A percentile compares a stretch with the other conserved stretches of the same genome.
Conservation (phyloP, 2,329 filamentous ascomycete genomes). For the Diaporthe citriasiana region DNA sequence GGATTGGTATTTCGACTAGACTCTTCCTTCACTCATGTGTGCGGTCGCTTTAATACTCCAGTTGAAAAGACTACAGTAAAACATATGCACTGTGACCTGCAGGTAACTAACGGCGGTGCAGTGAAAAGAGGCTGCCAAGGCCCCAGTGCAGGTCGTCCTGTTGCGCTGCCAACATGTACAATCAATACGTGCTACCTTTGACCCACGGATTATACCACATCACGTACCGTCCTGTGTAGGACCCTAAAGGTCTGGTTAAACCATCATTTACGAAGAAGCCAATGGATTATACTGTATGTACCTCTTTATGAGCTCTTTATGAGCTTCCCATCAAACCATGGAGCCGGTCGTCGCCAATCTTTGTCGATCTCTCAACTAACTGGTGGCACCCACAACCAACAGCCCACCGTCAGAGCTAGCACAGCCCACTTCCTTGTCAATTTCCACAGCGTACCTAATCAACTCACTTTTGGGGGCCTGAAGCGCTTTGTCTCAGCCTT, state of each 20-base stretch:
- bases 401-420: constrained; percentile 5
- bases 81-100: background rate
- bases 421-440: constrained; percentile 26
- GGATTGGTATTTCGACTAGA: constrained; percentile 14
- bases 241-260: background rate
- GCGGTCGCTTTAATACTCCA: background rate
- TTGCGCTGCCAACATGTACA: background rate
- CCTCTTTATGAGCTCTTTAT: background rate
- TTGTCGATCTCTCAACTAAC: constrained; percentile 16
- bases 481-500: constrained; percentile 39
- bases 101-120: background rate
- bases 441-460: constrained; percentile 24
- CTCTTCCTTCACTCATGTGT: background rate
- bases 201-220: background rate
- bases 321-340: background rate
- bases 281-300: background rate
- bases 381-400: background rate
- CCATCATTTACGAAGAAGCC: background rate
- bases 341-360: background rate
- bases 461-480: constrained; percentile 34
- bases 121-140: too few species aligned
- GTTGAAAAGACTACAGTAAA: background rate
- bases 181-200: background rate
- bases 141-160: background rate
- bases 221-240: background rate